Evolutionary conservation across 495 filamentous ascomycete genomes (phyloP).

Genomic region (Hypoxylon subgilvum): DNA sequence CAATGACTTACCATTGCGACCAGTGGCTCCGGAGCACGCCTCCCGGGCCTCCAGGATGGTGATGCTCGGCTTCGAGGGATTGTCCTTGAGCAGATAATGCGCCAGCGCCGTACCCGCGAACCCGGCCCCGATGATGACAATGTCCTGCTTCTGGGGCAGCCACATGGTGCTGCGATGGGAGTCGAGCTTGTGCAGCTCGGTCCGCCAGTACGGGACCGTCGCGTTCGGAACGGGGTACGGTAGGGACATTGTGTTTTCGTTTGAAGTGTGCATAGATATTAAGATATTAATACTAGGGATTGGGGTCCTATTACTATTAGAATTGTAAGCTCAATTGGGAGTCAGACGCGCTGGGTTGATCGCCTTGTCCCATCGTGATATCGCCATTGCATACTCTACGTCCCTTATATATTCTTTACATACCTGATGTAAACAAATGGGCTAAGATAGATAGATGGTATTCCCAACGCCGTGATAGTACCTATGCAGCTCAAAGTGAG

Average conservation of each 20-base stretch:
- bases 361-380: no score
- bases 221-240: constrained; percentile 41
- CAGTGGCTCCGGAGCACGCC: constrained; percentile 76
- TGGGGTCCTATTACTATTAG: neutral
- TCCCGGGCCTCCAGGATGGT: constrained; percentile 74
- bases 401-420: no score
- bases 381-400: no score
- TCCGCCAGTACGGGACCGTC: constrained; percentile 48
- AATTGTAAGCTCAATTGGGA: neutral
- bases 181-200: constrained; percentile 46
- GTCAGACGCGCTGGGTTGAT: no score
- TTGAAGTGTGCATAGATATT: no score
- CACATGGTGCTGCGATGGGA: constrained; percentile 43
- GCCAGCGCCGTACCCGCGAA: constrained; percentile 41
- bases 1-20: constrained; percentile 53
- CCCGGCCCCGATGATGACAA: constrained; percentile 48
- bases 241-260: constrained; percentile 21
- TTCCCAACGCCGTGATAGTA: no score
- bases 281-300: neutral
- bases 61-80: constrained; percentile 47
- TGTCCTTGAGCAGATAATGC: constrained; percentile 38
- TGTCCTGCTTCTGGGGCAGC: constrained; percentile 43
- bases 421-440: no score
- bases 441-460: no score
- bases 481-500: no score